phyloP scores from a whole-genome alignment of 306 rosid species.

The Mimosa pudica region DNA sequence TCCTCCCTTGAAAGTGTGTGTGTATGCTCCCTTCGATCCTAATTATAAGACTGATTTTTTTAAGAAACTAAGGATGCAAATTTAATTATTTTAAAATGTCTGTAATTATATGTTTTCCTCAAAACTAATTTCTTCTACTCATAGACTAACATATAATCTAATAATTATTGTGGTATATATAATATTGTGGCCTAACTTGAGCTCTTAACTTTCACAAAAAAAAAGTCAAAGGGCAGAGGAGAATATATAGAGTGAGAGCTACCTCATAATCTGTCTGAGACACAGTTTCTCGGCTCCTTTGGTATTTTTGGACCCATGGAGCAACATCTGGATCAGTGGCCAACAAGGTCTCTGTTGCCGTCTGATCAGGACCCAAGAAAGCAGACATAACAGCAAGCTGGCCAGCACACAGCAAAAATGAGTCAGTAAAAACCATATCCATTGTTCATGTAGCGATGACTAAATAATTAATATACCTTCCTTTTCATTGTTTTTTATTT shows the following conservation, averaged over 20 bases:
- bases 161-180: too few relatives aligned
- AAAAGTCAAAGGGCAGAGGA: too few relatives aligned
- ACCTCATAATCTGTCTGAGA: constrained; percentile 97
- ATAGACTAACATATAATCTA: too few relatives aligned
- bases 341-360: constrained; percentile 70
- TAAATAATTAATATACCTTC: constrained; percentile 1
- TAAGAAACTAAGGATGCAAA: too few relatives aligned
- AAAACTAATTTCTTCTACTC: too few relatives aligned
- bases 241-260: background rate
- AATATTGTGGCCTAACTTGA: too few relatives aligned
- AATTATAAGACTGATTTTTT: too few relatives aligned
- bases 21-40: too few relatives aligned
- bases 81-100: too few relatives aligned
- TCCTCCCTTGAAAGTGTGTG: background rate
- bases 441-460: background rate
- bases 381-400: constrained; percentile 91
- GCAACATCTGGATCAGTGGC: constrained; percentile 79
- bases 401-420: constrained; percentile 28
- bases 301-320: constrained; percentile 92
- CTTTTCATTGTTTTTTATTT: background rate
- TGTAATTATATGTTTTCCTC: too few relatives aligned
- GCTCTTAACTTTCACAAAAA: too few relatives aligned
- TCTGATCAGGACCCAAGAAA: constrained; percentile 90
- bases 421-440: constrained; percentile 25
- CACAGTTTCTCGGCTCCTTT: constrained; percentile 90